Conservation (phyloP, 371 early-diverging fungal genomes). For the Mortierella sp. region DNA sequence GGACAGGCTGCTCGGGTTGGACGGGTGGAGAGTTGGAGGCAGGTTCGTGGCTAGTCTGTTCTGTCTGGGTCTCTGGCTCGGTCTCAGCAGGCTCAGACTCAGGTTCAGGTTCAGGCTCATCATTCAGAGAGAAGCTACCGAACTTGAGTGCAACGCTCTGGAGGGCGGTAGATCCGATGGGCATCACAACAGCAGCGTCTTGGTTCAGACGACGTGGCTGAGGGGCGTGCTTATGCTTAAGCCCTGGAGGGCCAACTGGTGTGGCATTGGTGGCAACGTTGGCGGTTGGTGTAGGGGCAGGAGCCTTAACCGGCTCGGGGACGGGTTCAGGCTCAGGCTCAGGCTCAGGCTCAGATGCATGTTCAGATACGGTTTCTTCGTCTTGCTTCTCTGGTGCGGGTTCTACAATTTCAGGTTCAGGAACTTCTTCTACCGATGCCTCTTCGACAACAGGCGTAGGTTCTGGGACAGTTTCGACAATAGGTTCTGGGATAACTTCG, state of each 20-base stretch:
- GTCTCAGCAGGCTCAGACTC: constrained; percentile 18
- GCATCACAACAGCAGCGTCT: constrained; percentile 91
- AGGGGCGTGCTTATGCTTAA: constrained; percentile 59
- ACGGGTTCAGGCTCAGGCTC: constrained; percentile 23
- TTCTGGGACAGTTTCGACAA: constrained; percentile 19
- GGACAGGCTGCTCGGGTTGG: constrained; percentile 12
- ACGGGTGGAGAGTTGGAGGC: constrained; percentile 1
- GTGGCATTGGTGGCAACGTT: constrained; percentile 9
- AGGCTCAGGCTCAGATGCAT: constrained; percentile 8
- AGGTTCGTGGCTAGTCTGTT: background rate
- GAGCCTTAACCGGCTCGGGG: constrained; percentile 21
- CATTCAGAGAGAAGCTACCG: constrained; percentile 81
- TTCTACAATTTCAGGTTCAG: constrained; percentile 28
- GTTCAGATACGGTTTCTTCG: constrained; percentile 32
- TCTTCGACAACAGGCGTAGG: constrained; percentile 26
- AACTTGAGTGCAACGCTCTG: constrained; percentile 84
- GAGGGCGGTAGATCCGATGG: constrained; percentile 70
- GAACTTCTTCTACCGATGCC: constrained; percentile 22
- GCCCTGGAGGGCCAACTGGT: constrained; percentile 64
- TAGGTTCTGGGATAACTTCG: constrained; percentile 39
- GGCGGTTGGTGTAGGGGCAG: background rate
- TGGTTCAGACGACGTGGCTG: constrained; percentile 76
- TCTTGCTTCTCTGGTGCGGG: constrained; percentile 16
- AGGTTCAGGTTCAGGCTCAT: constrained; percentile 43
- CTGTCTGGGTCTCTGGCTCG: background rate